Percentiles rank a stretch among this genome's conserved stretches.
Conservation (phyloP, 2,329 filamentous ascomycete genomes). For the Rhinocladiella similis region DNA sequence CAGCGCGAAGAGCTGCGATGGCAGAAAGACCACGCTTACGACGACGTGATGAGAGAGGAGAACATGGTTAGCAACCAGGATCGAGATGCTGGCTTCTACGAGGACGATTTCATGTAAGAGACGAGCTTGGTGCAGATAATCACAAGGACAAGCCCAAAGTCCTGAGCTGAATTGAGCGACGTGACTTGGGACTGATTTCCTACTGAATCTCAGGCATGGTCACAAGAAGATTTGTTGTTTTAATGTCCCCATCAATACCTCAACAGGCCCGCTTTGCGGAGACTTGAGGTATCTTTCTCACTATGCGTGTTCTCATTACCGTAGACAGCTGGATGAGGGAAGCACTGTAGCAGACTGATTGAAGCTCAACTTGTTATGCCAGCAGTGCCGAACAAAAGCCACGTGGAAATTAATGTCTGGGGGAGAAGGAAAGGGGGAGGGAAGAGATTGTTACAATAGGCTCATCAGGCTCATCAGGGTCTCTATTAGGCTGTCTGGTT, state of each 20-base stretch:
- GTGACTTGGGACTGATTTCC: too few species aligned
- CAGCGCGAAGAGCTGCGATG: conserved; percentile 87
- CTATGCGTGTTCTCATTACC: too few species aligned
- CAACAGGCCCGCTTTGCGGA: too few species aligned
- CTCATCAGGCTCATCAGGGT: background rate
- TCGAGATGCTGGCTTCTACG: conserved; percentile 67
- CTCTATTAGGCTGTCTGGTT: background rate
- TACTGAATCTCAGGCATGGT: too few species aligned
- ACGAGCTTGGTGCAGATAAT: background rate
- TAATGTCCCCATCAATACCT: too few species aligned
- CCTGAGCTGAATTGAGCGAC: too few species aligned
- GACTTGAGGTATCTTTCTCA: too few species aligned
- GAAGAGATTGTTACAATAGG: background rate
- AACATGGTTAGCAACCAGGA: conserved; percentile 88
- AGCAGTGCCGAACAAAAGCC: background rate
- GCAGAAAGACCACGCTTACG: conserved; percentile 97
- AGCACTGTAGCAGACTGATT: background rate
- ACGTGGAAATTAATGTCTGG: background rate
- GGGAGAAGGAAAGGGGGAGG: too few species aligned
- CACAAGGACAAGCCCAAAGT: background rate
- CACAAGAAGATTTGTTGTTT: too few species aligned
- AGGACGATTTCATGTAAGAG: conserved; percentile 88
- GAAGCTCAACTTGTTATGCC: background rate
- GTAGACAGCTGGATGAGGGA: too few species aligned
- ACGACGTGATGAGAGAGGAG: conserved; percentile 84